A percentile compares a stretch with the other conserved stretches of the same genome.
phyloP scores from a whole-genome alignment of 169 alveolate genomes.

The Plasmodium inui region DNA sequence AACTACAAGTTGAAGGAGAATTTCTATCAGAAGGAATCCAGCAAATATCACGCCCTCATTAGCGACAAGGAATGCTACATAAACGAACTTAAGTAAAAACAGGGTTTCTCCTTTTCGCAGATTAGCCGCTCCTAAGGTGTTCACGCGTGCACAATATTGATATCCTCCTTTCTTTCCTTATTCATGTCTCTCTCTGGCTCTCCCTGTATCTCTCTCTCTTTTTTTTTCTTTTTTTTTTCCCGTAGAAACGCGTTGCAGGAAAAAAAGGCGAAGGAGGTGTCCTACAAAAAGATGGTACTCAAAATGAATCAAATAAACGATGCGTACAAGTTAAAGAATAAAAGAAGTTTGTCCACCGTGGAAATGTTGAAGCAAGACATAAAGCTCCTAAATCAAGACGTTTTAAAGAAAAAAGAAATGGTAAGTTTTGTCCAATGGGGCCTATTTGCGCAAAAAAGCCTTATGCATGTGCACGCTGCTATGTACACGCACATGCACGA shows the following conservation, averaged over 20 bases:
- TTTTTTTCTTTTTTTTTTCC: constrained; percentile 15
- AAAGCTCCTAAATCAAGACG: constrained; percentile 50
- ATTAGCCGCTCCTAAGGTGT: neutral
- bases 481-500: neutral
- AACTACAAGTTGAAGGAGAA: constrained; percentile 58
- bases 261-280: constrained; percentile 52
- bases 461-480: neutral
- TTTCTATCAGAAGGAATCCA: constrained; percentile 46
- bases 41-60: constrained; percentile 29
- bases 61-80: constrained; percentile 40
- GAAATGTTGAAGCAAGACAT: constrained; percentile 69
- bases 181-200: neutral
- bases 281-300: constrained; percentile 65
- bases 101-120: neutral
- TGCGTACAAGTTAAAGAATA: constrained; percentile 63
- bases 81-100: constrained; percentile 58
- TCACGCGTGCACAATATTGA: neutral
- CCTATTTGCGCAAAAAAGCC: neutral
- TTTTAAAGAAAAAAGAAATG: constrained; percentile 65
- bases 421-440: constrained; percentile 27
- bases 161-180: neutral
- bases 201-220: neutral
- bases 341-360: constrained; percentile 72
- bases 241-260: constrained; percentile 56
- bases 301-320: constrained; percentile 75